These are phyloP conservation scores for Erodium maritimum DNA, from an alignment of 345 rosid genomes.

Conservation along the genomic window DNA sequence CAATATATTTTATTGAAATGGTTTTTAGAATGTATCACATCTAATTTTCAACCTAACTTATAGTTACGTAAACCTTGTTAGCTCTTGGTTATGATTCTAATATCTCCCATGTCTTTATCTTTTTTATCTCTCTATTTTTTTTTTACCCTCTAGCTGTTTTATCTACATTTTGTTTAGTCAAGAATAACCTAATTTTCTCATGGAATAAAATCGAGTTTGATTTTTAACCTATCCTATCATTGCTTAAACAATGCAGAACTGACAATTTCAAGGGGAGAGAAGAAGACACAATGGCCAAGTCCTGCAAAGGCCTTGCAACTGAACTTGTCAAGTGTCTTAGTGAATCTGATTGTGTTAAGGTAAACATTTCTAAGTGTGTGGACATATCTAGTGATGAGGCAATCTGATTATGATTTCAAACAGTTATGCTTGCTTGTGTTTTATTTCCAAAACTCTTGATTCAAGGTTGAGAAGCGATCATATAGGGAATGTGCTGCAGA, in stretches of 20 bases:
- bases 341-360: conserved; percentile 79
- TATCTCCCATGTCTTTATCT: background rate
- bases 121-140: too few relatives aligned
- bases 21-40: background rate
- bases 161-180: too few relatives aligned
- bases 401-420: background rate
- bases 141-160: background rate
- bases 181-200: too few relatives aligned
- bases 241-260: background rate
- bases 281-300: conserved; percentile 51
- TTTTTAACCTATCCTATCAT: background rate
- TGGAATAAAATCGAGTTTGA: background rate
- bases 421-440: background rate
- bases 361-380: conserved; percentile 3
- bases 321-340: conserved; percentile 93
- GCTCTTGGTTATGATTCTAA: background rate
- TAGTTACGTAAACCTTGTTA: background rate
- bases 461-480: conserved; percentile 63
- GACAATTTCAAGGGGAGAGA: background rate
- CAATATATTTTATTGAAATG: too few relatives aligned
- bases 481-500: conserved; percentile 79
- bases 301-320: conserved; percentile 90
- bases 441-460: background rate
- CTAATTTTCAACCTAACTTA: background rate
- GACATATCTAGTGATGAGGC: background rate